Conservation (phyloP, 805 yeast genomes). For the Starmerella apis region DNA sequence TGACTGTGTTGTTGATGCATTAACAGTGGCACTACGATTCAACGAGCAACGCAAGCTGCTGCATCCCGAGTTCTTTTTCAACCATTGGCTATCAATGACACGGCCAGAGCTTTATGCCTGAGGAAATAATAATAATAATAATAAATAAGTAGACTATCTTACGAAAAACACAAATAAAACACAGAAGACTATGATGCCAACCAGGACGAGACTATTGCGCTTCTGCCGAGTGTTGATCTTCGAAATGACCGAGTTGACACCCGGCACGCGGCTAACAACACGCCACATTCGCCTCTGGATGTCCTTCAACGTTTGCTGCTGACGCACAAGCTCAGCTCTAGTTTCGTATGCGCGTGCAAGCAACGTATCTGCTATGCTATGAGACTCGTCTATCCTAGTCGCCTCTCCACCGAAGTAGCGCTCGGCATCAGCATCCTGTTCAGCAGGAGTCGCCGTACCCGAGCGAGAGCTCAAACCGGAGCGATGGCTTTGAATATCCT, state of each 20-base stretch:
- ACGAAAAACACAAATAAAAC: conserved; percentile 55
- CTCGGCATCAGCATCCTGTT: conserved; percentile 37
- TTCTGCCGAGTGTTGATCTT: conserved; percentile 81
- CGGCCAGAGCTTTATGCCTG: conserved; percentile 27
- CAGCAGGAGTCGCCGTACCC: conserved; percentile 23
- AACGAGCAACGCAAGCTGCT: conserved; percentile 27
- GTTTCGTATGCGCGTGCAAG: conserved; percentile 82
- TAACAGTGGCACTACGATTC: conserved; percentile 44
- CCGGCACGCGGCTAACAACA: conserved; percentile 65
- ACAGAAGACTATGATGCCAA: conserved; percentile 61
- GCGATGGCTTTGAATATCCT: conserved; percentile 65
- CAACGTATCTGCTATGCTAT: conserved; percentile 66
- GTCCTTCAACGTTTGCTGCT: conserved; percentile 50
- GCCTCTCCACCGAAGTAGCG: conserved; percentile 74
- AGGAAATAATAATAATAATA: conserved; percentile 43
- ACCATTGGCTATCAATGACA: conserved; percentile 25
- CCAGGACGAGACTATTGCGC: conserved; percentile 78
- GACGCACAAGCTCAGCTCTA: conserved; percentile 70
- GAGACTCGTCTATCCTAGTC: conserved; percentile 58
- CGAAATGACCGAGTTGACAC: conserved; percentile 60
- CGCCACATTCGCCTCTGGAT: conserved; percentile 56
- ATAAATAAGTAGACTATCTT: conserved; percentile 40
- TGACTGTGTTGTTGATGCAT: conserved; percentile 61
- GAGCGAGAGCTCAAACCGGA: conserved; percentile 18
- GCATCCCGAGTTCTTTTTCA: conserved; percentile 28